phyloP scores from a whole-genome alignment of 192 early-diverging fungal species.

The Linnemannia elongata region DNA sequence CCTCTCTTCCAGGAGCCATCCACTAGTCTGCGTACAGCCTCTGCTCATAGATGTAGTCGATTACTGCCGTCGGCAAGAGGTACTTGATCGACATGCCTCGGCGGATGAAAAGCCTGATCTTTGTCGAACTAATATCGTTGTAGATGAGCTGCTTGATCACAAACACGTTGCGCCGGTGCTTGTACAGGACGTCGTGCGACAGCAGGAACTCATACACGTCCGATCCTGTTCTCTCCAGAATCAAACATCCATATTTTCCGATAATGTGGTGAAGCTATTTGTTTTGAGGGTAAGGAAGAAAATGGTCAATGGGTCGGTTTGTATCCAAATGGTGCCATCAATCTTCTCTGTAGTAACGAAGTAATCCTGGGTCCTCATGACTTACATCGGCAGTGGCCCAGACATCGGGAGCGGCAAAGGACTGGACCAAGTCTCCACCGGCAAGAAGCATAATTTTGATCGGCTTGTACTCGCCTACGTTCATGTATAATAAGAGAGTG shows the following conservation, averaged over 20 bases:
- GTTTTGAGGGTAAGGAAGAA: not conserved
- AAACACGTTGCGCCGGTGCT: constrained; percentile 90
- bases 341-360: not conserved
- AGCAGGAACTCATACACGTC: constrained; percentile 95
- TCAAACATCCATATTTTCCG: constrained; percentile 91
- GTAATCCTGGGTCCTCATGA: not conserved
- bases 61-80: constrained; percentile 90
- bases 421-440: constrained; percentile 97
- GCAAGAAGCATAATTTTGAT: constrained; percentile 94
- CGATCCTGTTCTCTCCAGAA: constrained; percentile 94
- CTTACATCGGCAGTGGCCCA: constrained; percentile 92
- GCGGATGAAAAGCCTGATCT: constrained; percentile 95
- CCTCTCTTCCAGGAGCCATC: not conserved
- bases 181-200: constrained; percentile 89
- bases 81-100: constrained; percentile 96
- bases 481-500: not conserved
- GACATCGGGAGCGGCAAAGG: constrained; percentile 91
- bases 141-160: constrained; percentile 97
- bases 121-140: constrained; percentile 98
- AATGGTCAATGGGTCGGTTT: not conserved
- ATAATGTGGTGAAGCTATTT: constrained; percentile 89
- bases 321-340: not conserved
- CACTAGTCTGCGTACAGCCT: constrained; percentile 72
- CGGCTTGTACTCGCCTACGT: constrained; percentile 64
- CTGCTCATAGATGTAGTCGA: constrained; percentile 89